phyloP scores from a whole-genome alignment of 306 rosid genomes.

The Fragaria nilgerrensis region DNA sequence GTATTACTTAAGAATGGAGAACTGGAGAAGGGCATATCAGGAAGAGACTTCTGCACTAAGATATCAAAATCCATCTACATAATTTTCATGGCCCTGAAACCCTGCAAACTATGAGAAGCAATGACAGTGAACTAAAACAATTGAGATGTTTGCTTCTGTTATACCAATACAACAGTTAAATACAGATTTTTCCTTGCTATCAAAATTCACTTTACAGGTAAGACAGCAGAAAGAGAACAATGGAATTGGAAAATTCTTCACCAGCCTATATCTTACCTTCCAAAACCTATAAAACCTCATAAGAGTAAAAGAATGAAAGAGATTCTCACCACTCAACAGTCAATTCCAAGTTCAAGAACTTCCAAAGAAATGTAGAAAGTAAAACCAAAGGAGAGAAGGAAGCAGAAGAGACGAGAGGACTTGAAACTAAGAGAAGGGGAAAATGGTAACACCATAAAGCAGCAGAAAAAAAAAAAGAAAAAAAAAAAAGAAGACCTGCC shows the following conservation, averaged over 20 bases:
- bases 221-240: constrained; percentile 39
- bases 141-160: constrained; percentile 32
- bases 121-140: constrained; percentile 34
- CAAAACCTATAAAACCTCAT: constrained; percentile 60
- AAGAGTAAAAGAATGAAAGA: constrained; percentile 57
- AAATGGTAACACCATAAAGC: constrained; percentile 52
- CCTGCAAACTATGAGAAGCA: constrained; percentile 28
- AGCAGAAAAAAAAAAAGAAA: constrained; percentile 42
- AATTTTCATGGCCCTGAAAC: background rate
- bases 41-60: background rate
- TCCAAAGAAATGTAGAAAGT: constrained; percentile 18
- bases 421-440: constrained; percentile 42
- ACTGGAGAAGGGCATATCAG: background rate
- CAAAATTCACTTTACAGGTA: constrained; percentile 98
- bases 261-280: constrained; percentile 75
- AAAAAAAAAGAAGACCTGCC: constrained; percentile 49
- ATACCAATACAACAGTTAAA: constrained; percentile 55
- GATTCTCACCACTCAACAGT: constrained; percentile 68
- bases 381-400: background rate
- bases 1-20: background rate
- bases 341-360: constrained; percentile 48
- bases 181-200: constrained; percentile 70
- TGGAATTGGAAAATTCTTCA: constrained; percentile 50
- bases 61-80: background rate
- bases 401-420: constrained; percentile 29